Evolutionary conservation across 768 basidiomycete genomes (phyloP), one percentile per base, ranked within the genome.

Genomic region (Hydnum rufescens): DNA sequence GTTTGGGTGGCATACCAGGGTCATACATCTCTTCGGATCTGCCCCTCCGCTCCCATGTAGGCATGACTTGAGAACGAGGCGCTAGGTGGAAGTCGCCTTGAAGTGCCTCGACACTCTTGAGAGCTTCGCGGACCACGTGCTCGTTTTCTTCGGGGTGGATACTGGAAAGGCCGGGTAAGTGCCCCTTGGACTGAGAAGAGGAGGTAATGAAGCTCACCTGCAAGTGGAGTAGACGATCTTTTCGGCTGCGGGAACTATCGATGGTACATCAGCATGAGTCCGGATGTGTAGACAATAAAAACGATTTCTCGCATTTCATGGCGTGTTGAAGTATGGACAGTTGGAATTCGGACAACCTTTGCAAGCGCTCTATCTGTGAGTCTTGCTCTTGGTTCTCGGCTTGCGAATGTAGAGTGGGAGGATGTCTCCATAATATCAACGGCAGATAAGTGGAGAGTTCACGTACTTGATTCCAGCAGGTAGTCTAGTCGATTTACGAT

Each of bases 191-290:
- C 19, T 39, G 34, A 39, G 8, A 19, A 8, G 34, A 19, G 34
- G 34, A 19, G 19, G 34, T 8, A 39, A 39, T 8, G 34, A 8
- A 13, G 26, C 44, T 13, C 8, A 28, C 44, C 44, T 47, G 44
- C 44, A 47, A n/a, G 95, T 99, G 23, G 92, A 97, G 65, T 99
- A 97, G 26, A 90, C 90, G 59, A 99, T 87, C 59, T 75, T 77
- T 54, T 71, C 65, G 32, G 79, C 84, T 36, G 71, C 70, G 1
- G 86, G 80, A 64, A 92, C 89, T 93, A 57, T 39, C 36, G 19
- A n/a, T n/a, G n/a, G n/a, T n/a, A n/a, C n/a, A n/a, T 6, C 23
- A 52, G 54, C 18, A 23, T 8, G 26, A 36, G 39, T 28, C 39
- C 29, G 47, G 53, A 32, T 63, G 56, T 32, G 26, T 49, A 49